phyloP scores from a whole-genome alignment of 345 rosid genomes.

The Hypericum androsaemum region DNA sequence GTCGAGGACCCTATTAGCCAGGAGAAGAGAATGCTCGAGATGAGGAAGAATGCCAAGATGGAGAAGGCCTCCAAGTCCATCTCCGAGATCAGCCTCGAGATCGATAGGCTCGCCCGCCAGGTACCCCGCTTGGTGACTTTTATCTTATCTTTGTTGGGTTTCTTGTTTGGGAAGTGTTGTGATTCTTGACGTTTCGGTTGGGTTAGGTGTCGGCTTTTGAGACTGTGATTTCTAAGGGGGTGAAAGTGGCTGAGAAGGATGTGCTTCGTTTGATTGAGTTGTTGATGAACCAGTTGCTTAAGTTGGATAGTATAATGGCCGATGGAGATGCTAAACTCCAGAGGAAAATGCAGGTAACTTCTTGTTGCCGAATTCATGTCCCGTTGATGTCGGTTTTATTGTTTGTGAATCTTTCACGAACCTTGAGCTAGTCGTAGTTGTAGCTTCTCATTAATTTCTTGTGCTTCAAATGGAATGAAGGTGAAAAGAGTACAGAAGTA shows the following conservation, averaged over 20 bases:
- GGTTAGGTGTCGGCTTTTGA: constrained; percentile 75
- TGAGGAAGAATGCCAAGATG: constrained; percentile 71
- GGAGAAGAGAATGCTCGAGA: constrained; percentile 71
- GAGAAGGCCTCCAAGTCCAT: constrained; percentile 87
- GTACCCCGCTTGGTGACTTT: constrained; percentile 19
- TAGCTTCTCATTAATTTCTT: neutral
- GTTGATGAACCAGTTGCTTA: constrained; percentile 91
- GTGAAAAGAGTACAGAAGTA: constrained; percentile 88
- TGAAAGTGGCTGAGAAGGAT: constrained; percentile 65
- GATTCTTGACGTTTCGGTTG: constrained; percentile 11
- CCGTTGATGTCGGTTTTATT: neutral
- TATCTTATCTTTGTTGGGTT: neutral
- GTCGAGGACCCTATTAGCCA: constrained; percentile 82
- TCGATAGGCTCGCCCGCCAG: constrained; percentile 80
- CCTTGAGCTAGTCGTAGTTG: neutral
- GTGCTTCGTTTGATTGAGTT: constrained; percentile 55
- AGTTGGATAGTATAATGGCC: constrained; percentile 69
- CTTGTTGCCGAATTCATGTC: neutral
- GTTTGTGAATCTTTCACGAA: neutral
- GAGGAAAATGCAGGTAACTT: constrained; percentile 83
- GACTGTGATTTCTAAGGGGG: constrained; percentile 56
- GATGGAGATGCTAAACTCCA: constrained; percentile 92
- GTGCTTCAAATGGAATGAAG: constrained; percentile 23
- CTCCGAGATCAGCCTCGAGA: constrained; percentile 80
- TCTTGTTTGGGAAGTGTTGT: neutral